These are phyloP conservation scores for Hirschioporus abietinus DNA, from an alignment of 768 basidiomycete genomes.

Conservation along the genomic window DNA sequence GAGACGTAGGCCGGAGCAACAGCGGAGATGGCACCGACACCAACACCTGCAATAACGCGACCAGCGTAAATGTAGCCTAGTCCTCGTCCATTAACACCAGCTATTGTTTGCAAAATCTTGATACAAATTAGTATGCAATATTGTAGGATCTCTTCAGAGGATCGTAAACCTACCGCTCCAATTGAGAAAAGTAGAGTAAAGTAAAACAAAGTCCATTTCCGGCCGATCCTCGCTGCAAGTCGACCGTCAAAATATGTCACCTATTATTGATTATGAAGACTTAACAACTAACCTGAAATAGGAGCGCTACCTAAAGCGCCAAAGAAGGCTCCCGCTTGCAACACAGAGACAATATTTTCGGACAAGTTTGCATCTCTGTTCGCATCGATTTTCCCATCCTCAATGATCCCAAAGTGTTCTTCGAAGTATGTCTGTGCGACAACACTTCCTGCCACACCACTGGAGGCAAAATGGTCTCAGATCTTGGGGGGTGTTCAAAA, in stretches of 20 bases:
- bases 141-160: neutral
- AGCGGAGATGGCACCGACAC: slow-evolving; percentile 32
- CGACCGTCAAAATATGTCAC: neutral
- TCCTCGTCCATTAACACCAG: slow-evolving; percentile 15
- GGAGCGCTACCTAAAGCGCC: slow-evolving; percentile 28
- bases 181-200: slow-evolving; percentile 28
- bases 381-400: slow-evolving; percentile 10
- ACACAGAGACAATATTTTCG: slow-evolving; percentile 34
- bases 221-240: slow-evolving; percentile 22
- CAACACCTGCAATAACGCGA: slow-evolving; percentile 32
- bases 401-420: slow-evolving; percentile 24
- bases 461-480: slow-evolving; percentile 9
- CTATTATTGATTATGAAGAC: neutral
- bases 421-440: slow-evolving; percentile 25
- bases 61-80: slow-evolving; percentile 33
- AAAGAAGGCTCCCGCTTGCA: slow-evolving; percentile 35
- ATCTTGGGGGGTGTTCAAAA: neutral
- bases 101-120: slow-evolving; percentile 4
- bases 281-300: slow-evolving; percentile 16
- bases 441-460: slow-evolving; percentile 34
- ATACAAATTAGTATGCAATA: no score
- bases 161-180: slow-evolving; percentile 18
- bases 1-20: slow-evolving; percentile 37
- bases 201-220: slow-evolving; percentile 26
- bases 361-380: slow-evolving; percentile 24